Evolutionary conservation across 495 filamentous ascomycete genomes (phyloP), one percentile per base, ranked within the genome.

Genomic region (Tetracladium marchalianum): DNA sequence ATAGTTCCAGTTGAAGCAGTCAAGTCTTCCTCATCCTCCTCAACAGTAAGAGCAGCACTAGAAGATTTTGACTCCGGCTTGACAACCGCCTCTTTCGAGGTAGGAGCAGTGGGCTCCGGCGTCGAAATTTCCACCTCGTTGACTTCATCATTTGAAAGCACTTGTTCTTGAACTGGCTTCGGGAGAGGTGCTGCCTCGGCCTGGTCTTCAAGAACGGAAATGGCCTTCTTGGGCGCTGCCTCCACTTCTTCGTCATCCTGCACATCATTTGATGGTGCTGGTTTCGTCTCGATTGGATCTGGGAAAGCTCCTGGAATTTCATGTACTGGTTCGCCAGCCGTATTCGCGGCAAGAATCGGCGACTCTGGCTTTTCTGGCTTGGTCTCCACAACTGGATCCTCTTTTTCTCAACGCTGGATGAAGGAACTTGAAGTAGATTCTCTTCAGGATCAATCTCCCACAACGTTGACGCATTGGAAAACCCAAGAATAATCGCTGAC

Each of bases 371-470:
- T 48, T 2, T 53, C 54, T 31, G 49, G 43, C 6, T 51, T 18
- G 24, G 64, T 62, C 40, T 55, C 49, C 3, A 35, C 45, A 15
- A 47, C 35, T 4, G 44, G 38, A 18, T 57, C 36, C 16, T 58
- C 44, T 52, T 31, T 11, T 50, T 50, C 22, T 55, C 43, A 15
- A 47, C 32, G 16, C 45, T 19, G 54, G 11, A 60, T 62, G 13
- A 59, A 59, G 42, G 3, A 17, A 71, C 62, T 39, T 42, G 57
- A 45, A 76, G 37, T 1, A 48, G 59, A n/a, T 67, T 70, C 50
- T 75, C 68, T 15, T 76, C 72, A 11, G 68, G 67, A 27, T 75
- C 67, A 54, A 75, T 69, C 35, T 67, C 63, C 60, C 67, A 78
- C 13, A 72, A 41, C 2, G 64, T 73, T 27, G 62, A 53, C 6